Evolutionary conservation across 345 rosid species (phyloP), one percentile per base, ranked within the genome.

Genomic region (Trapa incisa): DNA sequence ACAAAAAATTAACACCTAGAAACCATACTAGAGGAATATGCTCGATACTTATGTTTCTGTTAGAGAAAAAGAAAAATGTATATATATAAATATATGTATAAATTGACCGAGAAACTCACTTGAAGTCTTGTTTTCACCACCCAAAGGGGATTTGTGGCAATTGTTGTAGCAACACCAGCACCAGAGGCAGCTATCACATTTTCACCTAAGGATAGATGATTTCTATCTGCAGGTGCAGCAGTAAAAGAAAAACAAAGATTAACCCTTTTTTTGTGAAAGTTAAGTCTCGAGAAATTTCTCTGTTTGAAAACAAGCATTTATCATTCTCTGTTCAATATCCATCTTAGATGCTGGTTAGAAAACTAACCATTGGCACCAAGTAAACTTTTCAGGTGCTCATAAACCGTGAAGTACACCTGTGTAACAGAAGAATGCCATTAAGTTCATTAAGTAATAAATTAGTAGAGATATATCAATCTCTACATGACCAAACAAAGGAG

Each of bases 91-190:
- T 22, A 57, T 54, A 6, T 32, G 14, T 35, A 32, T 50, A 8
- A 3, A 22, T 41, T 9, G 35, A 22, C 33, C 1, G 33, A 32
- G 15, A 66, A 35, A 73, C 82, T 1, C 67, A 91, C 93, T 79
- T 91, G 97, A 70, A 86, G 90, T 75, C 97, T 79, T 70, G 95
- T 88, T 84, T 90, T 90, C 70, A 90, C 97, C 79, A 88, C 97
- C 97, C 97, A 91, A 72, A 89, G 92, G 75, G 97, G 94, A 77
- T 88, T 90, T 7, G 92, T 90, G 54, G 76, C 81, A 65, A 87
- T 80, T 17, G 92, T 80, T 62, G 97, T 90, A 10, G 85, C 89
- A 74, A 86, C 97, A 38, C 97, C 92, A 76, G 94, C 97, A 72
- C 89, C 96, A 71, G 89, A 78, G 61, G 97, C 94, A 83, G 92